Evolutionary conservation across 331 rosid species (phyloP), one percentile per base, ranked within the genome.

Genomic region (Telfairia occidentalis): DNA sequence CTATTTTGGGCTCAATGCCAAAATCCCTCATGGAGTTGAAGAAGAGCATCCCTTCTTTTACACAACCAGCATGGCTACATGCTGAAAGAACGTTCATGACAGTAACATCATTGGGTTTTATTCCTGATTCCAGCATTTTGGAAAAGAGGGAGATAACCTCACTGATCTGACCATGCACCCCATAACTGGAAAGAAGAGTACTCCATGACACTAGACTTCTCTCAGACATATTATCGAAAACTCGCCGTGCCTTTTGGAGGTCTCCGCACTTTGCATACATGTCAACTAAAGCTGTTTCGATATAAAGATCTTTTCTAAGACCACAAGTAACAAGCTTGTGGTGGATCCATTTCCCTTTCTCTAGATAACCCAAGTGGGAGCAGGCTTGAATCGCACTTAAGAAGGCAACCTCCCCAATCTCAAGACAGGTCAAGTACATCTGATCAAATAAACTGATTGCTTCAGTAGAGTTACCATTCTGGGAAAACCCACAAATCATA

Each of bases 311-410:
- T 57, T 82, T 80, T 40, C 76, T 74, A 49, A 83, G 1, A 26
- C 95, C 96, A 19, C 63, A 84, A 24, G 82, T 83, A 71, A 91
- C 75, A 78, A 89, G 77, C 82, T 89, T 89, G 78, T 91, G 92
- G 89, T 89, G 98, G 84, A 91, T 82, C 97, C 95, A 91, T 86
- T 89, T 94, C 65, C 98, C 98, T 83, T 87, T 89, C 66, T 88
- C 89, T 16, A 88, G 83, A 82, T 84, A 83, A 76, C 98, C 97
- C 81, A 87, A 79, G 83, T 82, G 85, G 55, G 96, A 87, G 83
- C 95, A 91, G 77, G 98, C 97, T 91, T 94, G 97, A 76, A 94
- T 86, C 73, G 85, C 91, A 80, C 93, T 82, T 76, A 88, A 82
- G 71, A 91, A 79, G 28, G 96, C 87, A 73, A 94, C 92, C 26